Percentiles rank a stretch among this genome's conserved stretches.
Evolutionary conservation across 148 eudicot species (phyloP).

Genomic region (Persicaria tinctoria): DNA sequence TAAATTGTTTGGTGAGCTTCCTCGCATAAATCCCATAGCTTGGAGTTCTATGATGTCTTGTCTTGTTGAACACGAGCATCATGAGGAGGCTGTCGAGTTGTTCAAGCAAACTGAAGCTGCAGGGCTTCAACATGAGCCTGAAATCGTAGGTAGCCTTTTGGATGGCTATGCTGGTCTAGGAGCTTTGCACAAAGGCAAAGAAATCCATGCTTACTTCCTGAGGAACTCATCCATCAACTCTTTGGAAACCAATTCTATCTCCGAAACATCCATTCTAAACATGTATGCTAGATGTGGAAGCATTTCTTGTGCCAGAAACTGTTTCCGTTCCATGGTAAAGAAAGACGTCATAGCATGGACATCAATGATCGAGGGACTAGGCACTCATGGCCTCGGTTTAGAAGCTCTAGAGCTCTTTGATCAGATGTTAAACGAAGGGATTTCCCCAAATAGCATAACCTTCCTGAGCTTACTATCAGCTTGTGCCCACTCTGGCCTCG

Average conservation of each 20-base stretch:
- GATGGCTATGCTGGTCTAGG: slow-evolving; percentile 33
- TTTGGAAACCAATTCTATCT: slow-evolving; percentile 14
- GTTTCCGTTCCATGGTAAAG: slow-evolving; percentile 23
- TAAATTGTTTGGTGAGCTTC: slow-evolving; percentile 31
- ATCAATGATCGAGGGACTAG: slow-evolving; percentile 53
- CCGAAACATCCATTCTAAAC: slow-evolving; percentile 28
- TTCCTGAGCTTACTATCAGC: slow-evolving; percentile 43
- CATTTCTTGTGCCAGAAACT: slow-evolving; percentile 19
- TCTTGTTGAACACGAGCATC: slow-evolving; percentile 27
- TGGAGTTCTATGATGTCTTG: slow-evolving; percentile 39
- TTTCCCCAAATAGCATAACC: slow-evolving; percentile 38
- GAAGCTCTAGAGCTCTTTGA: slow-evolving; percentile 31
- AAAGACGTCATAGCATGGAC: slow-evolving; percentile 43
- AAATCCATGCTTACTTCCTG: slow-evolving; percentile 34
- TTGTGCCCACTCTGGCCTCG: slow-evolving; percentile 50
- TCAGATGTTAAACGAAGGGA: slow-evolving; percentile 35
- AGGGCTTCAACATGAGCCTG: slow-evolving; percentile 18
- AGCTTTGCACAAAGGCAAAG: slow-evolving; percentile 41
- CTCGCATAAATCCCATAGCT: slow-evolving; percentile 18
- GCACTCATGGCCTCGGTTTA: slow-evolving; percentile 36
- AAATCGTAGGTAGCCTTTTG: slow-evolving; percentile 27
- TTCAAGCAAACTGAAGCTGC: slow-evolving; percentile 22
- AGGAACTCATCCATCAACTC: slow-evolving; percentile 18
- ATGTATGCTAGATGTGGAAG: slow-evolving; percentile 25
- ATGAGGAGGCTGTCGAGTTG: slow-evolving; percentile 25